Percentiles rank a stretch among this genome's conserved stretches.
Conservation (phyloP, 345 rosid species). For the Aegle marmelos region DNA sequence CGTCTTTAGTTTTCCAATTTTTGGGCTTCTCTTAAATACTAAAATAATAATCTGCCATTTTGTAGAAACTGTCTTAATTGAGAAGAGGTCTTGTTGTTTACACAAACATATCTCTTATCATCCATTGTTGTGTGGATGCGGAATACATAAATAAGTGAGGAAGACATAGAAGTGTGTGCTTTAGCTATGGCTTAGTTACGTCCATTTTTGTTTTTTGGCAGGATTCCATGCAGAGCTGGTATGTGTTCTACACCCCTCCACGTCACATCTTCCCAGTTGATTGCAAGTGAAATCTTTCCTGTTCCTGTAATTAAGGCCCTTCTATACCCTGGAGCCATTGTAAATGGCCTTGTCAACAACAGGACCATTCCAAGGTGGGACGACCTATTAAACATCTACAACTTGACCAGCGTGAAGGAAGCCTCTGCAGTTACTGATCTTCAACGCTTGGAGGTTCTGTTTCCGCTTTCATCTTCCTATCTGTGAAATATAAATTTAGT, state of each 20-base stretch:
- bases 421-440: constrained; percentile 78
- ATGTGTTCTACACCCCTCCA: constrained; percentile 87
- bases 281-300: constrained; percentile 91
- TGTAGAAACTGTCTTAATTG: too few species aligned
- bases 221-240: constrained; percentile 91
- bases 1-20: not conserved
- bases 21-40: not conserved
- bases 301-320: constrained; percentile 71
- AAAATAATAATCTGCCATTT: not conserved
- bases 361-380: constrained; percentile 76
- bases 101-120: not conserved
- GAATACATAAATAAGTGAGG: not conserved
- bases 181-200: not conserved
- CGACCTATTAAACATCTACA: constrained; percentile 55
- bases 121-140: not conserved
- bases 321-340: constrained; percentile 81
- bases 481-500: not conserved
- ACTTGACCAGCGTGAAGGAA: constrained; percentile 66
- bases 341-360: constrained; percentile 51
- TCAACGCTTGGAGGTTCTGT: constrained; percentile 81
- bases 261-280: constrained; percentile 91
- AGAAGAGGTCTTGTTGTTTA: not conserved
- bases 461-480: constrained; percentile 8
- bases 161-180: not conserved
- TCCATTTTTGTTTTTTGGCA: constrained; percentile 20